Base-by-base conservation (phyloP, 139 green algal species). In the Tetradesmus obliquus region DNA sequence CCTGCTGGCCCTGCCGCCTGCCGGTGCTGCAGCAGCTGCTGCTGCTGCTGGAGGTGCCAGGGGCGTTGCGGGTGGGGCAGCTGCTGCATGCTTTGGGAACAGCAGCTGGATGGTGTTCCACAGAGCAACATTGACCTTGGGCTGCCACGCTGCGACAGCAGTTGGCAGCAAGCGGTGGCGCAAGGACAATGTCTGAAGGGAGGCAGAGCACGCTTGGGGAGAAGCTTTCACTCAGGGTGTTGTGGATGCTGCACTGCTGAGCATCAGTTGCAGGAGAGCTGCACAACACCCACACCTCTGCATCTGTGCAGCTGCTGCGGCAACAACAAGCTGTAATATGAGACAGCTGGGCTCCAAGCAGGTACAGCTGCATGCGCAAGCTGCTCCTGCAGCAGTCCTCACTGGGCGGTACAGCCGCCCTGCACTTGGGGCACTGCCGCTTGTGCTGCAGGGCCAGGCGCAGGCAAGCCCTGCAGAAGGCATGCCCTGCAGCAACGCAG, bases 61-160 rank as follows among this genome's bases (percentile, higher is more conserved):
- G 15, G 90, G 90, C 54, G 90, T 90, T 3, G 84, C 72, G 5
- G 90, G 90, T 55, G 90, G 90, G 3, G 90, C 90, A 20, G 60
- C 83, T 69, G 90, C 90, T 54, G 84, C 90, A 55, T 86, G 69
- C 17, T 71, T 55, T 5, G 93, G 93, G 86, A 95, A 95, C 58
- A 95, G 79, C 79, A 95, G 91, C 85, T 95, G 86, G 53, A 95
- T 94, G 22, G 84, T 93, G 91, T 95, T 95, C 91, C 93, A 94
- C 55, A 95, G 71, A 32, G 91, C 91, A 5, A 88, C 94, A 55
- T 95, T 95, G 72, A 95, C 66, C 20, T 88, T 90, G 19, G 89
- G 93, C 22, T 87, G 69, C 87, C 79, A 88, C n/a, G 82, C 92
- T 94, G 60, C 45, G 62, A 32, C 22, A 76, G n/a, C 24, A 10